Evolutionary conservation across 495 filamentous ascomycete genomes (phyloP).

Genomic region (Xylaria castorea): DNA sequence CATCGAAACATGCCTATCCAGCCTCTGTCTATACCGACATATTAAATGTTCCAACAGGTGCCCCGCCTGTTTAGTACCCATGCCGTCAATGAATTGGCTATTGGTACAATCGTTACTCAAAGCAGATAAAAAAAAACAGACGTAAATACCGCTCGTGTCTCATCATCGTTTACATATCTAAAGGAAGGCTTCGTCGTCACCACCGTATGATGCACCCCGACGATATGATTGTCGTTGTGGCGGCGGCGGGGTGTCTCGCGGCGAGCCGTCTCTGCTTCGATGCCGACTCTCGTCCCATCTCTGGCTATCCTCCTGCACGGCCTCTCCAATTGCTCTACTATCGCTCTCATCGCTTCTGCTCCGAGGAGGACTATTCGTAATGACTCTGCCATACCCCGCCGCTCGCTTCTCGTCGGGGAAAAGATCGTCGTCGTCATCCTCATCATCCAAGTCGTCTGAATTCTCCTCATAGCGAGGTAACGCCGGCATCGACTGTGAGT

Average conservation of each 20-base stretch:
- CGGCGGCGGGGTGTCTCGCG: constrained; percentile 32
- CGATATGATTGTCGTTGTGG: constrained; percentile 36
- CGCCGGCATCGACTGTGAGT: constrained; percentile 56
- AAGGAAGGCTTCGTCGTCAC: constrained; percentile 37
- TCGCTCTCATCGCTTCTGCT: constrained; percentile 31
- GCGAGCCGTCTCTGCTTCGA: constrained; percentile 31
- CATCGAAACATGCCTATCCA: constrained; percentile 6
- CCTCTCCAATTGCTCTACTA: constrained; percentile 30
- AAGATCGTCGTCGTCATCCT: constrained; percentile 38
- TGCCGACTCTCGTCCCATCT: constrained; percentile 35
- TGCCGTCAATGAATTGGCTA: constrained; percentile 4
- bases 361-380: constrained; percentile 43
- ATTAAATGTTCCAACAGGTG: constrained; percentile 7
- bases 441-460: constrained; percentile 35
- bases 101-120: constrained; percentile 23
- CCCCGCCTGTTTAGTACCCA: not conserved
- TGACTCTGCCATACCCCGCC: constrained; percentile 49
- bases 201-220: constrained; percentile 29
- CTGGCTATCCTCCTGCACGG: constrained; percentile 33
- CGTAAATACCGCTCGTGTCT: constrained; percentile 40
- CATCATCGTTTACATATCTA: constrained; percentile 32
- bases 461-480: constrained; percentile 47
- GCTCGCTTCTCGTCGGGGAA: constrained; percentile 46
- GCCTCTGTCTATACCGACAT: constrained; percentile 19
- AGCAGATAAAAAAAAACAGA: constrained; percentile 34